A percentile compares a stretch with the other conserved stretches of the same genome.
These are phyloP conservation scores for Cystobasidium tubakii DNA, from an alignment of 768 basidiomycete genomes.

Conservation along the genomic window DNA sequence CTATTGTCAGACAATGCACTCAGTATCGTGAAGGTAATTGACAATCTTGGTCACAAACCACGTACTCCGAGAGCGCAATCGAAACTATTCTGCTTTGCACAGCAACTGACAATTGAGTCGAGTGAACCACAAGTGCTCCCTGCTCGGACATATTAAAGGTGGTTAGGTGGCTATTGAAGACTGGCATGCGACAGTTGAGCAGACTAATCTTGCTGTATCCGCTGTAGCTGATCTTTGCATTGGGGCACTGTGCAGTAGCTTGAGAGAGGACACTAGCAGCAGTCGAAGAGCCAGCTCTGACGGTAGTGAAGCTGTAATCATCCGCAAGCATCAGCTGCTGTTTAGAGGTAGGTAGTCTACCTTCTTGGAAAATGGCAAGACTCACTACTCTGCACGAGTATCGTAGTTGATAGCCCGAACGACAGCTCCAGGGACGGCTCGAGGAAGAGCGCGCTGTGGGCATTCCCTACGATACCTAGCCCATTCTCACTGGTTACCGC, in stretches of 20 bases:
- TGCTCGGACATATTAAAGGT: not conserved
- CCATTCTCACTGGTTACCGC: constrained; percentile 36
- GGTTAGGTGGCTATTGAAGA: too few species aligned
- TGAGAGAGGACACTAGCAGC: constrained; percentile 18
- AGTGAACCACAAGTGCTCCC: constrained; percentile 33
- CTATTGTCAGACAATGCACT: not conserved
- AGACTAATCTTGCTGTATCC: constrained; percentile 26
- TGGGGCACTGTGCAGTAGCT: constrained; percentile 28
- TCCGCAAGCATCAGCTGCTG: not conserved
- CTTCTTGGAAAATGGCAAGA: too few species aligned
- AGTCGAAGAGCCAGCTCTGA: constrained; percentile 8
- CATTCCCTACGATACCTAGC: constrained; percentile 34
- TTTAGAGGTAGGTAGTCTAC: too few species aligned
- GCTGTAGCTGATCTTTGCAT: constrained; percentile 24
- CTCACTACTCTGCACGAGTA: constrained; percentile 33
- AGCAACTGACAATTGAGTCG: not conserved
- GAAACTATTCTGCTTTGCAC: constrained; percentile 20
- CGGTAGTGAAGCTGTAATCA: constrained; percentile 14
- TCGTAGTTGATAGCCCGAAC: constrained; percentile 30
- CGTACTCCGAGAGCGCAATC: constrained; percentile 28
- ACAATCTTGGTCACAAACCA: too few species aligned
- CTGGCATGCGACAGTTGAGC: not conserved
- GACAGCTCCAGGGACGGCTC: constrained; percentile 1
- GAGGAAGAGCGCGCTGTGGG: not conserved
- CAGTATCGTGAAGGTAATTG: not conserved